Evolutionary conservation across 164 flowering plant species (phyloP).

Genomic region (Saururus chinensis): DNA sequence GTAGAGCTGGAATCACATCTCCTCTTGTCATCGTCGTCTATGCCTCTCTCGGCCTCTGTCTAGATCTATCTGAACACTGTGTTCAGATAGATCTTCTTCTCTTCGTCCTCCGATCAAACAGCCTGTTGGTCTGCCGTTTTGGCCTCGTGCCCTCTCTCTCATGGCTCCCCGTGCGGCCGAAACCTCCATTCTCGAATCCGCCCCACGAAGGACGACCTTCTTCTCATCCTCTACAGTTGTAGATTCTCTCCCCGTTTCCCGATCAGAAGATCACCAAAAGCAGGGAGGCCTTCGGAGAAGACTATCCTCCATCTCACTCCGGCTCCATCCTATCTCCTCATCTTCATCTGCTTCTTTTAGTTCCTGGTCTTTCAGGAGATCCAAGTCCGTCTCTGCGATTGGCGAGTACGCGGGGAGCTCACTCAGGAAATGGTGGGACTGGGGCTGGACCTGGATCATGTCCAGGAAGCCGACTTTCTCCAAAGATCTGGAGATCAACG

Average conservation of each 20-base stretch:
- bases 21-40: not conserved
- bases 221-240: conserved; percentile 3
- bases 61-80: not conserved
- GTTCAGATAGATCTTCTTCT: too few relatives aligned
- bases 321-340: conserved; percentile 27
- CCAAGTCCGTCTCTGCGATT: conserved; percentile 53
- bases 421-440: conserved; percentile 69
- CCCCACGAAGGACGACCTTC: conserved; percentile 13
- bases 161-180: conserved; percentile 7
- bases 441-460: conserved; percentile 69
- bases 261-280: conserved; percentile 5
- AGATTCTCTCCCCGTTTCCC: conserved; percentile 23
- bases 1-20: conserved; percentile 13
- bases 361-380: conserved; percentile 40
- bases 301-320: conserved; percentile 44
- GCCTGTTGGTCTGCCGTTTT: too few relatives aligned
- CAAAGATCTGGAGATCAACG: conserved; percentile 77
- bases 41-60: too few relatives aligned
- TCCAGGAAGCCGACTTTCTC: conserved; percentile 63
- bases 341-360: conserved; percentile 14
- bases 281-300: conserved; percentile 29
- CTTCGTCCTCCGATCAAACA: too few relatives aligned
- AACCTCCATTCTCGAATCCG: conserved; percentile 15
- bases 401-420: conserved; percentile 43
- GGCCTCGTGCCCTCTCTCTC: too few relatives aligned